phyloP scores from a whole-genome alignment of 495 filamentous ascomycete species.

The Darksidea phi region DNA sequence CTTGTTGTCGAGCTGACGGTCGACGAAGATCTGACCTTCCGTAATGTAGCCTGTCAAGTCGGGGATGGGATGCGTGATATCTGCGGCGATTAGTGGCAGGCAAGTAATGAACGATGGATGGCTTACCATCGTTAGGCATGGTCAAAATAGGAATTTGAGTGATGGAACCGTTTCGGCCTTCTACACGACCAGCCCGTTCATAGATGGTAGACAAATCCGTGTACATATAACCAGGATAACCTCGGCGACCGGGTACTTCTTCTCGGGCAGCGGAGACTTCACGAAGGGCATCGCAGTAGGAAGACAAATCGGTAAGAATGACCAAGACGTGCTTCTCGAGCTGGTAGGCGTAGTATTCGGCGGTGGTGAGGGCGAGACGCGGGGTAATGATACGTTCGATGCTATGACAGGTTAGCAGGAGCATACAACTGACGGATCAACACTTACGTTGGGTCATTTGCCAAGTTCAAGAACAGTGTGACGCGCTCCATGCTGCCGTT shows the following conservation, averaged over 20 bases:
- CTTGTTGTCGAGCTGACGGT: slow-evolving; percentile 92
- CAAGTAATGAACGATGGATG: not conserved
- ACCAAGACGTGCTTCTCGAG: slow-evolving; percentile 99
- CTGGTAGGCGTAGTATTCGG: slow-evolving; percentile 99
- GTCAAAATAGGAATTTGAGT: slow-evolving; percentile 98
- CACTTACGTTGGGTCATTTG: slow-evolving; percentile 93
- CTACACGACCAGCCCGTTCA: slow-evolving; percentile 96
- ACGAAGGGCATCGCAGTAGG: slow-evolving; percentile 98
- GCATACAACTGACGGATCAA: not conserved
- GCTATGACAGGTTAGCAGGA: slow-evolving; percentile 47
- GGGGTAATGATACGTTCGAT: slow-evolving; percentile 99
- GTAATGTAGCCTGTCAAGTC: slow-evolving; percentile 99
- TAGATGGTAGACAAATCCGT: slow-evolving; percentile 99
- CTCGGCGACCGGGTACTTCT: slow-evolving; percentile 98
- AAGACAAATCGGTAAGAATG: slow-evolving; percentile 95
- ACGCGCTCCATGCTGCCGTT: slow-evolving; percentile 97
- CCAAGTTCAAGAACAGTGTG: slow-evolving; percentile 97
- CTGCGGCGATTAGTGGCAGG: slow-evolving; percentile 43
- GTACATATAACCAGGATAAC: slow-evolving; percentile 99
- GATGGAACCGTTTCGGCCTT: slow-evolving; percentile 96
- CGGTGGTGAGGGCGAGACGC: slow-evolving; percentile 95
- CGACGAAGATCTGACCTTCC: slow-evolving; percentile 97
- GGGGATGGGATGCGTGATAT: slow-evolving; percentile 99
- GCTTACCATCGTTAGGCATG: slow-evolving; percentile 93
- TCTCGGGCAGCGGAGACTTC: slow-evolving; percentile 97